Evolutionary conservation across 805 yeast genomes (phyloP), one percentile per base, ranked within the genome.

Genomic region (Candida xiaguanensis): DNA sequence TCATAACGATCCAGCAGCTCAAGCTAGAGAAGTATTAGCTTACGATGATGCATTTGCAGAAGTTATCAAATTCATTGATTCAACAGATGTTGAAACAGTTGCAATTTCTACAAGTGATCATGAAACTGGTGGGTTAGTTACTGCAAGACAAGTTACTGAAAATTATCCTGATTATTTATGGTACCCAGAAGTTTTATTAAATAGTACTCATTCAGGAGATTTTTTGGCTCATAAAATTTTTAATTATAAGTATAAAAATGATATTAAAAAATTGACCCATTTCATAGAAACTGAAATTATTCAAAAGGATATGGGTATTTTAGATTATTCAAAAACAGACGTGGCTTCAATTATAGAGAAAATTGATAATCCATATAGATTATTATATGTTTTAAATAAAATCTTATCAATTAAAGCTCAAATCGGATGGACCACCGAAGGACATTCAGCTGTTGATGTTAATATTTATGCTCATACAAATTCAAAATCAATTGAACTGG

Each of bases 361-460:
- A 32, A 35, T 49, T 6, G 37, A 43, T 27, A 41, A 52, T 38
- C 61, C 82, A 18, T 52, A 59, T 3, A 51, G 43, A 2, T 56
- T 84, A 8, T 45, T 77, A 17, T 78, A 78, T 44, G 63, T 70
- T 28, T 59, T 88, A 41, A 83, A 85, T 53, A 72, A 80, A 40
- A 75, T 90, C 75, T 75, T 88, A 8, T 84, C 95, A 1, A 53
- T 63, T n/a, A 77, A 95, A 47, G 88, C 97, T 0, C 85, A 85
- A 59, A 78, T 88, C 13, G 97, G 96, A n/a, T 90, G 96, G 96
- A 74, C 95, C 8, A 90, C 97, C 0, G 95, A 88, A 53, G 98
- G 97, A 22, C 98, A 90, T 60, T 82, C 95, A 15, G 96, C 96
- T 0, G 96, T 90, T 12, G 98, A 90, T 61, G 96, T 90, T 26